phyloP scores from a whole-genome alignment of 768 basidiomycete species.

The Leccinum barrowsii region DNA sequence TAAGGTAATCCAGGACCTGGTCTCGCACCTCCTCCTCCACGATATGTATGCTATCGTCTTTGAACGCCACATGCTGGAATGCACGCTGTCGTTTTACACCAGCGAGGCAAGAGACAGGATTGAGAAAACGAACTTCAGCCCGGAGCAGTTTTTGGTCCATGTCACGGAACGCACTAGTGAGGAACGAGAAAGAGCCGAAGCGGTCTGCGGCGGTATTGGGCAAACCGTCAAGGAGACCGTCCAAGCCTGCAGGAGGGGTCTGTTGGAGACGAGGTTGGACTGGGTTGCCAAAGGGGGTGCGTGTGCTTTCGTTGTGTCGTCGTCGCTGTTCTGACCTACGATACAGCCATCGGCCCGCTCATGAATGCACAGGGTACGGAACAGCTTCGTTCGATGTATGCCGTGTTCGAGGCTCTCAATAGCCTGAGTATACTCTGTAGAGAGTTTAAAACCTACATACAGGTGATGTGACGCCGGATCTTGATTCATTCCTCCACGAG shows the following conservation, averaged over 20 bases:
- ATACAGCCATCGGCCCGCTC: conserved; percentile 50
- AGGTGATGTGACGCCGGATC: conserved; percentile 35
- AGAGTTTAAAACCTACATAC: conserved; percentile 61
- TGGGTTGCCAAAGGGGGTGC: conserved; percentile 43
- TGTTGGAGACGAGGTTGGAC: conserved; percentile 42
- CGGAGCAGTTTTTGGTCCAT: conserved; percentile 53
- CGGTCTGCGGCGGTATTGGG: conserved; percentile 43
- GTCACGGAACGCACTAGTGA: conserved; percentile 45
- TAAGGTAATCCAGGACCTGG: conserved; percentile 43
- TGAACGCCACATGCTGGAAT: conserved; percentile 50
- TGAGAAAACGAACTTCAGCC: conserved; percentile 30
- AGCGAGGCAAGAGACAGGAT: conserved; percentile 44
- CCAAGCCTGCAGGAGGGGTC: conserved; percentile 50
- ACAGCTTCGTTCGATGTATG: conserved; percentile 52
- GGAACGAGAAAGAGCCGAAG: conserved; percentile 54
- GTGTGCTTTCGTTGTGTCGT: conserved; percentile 31
- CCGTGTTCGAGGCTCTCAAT: conserved; percentile 56
- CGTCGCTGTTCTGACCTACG: conserved; percentile 23
- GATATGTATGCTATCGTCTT: conserved; percentile 53
- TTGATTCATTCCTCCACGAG: background rate
- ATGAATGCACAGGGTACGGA: conserved; percentile 45
- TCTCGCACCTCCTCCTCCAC: conserved; percentile 55
- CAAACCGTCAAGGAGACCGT: conserved; percentile 48
- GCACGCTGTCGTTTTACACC: conserved; percentile 51
- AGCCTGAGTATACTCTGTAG: conserved; percentile 50